These are phyloP conservation scores for Cercospora nicotianae DNA, from an alignment of 2,329 filamentous ascomycete species.

Conservation along the genomic window DNA sequence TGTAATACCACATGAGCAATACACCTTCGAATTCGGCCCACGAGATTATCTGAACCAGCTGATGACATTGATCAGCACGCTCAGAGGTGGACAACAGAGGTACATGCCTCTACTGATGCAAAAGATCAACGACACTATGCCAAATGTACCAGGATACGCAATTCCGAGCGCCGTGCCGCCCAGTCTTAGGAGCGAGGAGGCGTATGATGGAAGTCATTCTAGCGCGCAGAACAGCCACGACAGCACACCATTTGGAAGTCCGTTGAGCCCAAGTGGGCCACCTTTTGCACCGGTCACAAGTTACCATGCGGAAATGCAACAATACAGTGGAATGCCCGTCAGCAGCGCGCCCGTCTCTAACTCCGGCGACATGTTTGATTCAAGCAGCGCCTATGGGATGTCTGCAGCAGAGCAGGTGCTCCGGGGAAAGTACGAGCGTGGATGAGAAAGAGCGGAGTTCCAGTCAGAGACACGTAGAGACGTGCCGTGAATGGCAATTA, in stretches of 20 bases:
- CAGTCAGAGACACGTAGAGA: background rate
- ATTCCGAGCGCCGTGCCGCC: conserved; percentile 31
- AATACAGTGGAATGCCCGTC: background rate
- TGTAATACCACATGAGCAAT: conserved; percentile 56
- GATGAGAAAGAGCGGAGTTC: background rate
- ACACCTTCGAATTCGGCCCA: conserved; percentile 64
- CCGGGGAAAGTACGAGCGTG: conserved; percentile 10
- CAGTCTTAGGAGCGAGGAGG: conserved; percentile 31
- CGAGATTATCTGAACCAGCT: conserved; percentile 72
- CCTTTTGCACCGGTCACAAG: conserved; percentile 10
- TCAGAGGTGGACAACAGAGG: conserved; percentile 73
- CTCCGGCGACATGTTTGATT: conserved; percentile 8
- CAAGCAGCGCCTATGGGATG: conserved; percentile 2
- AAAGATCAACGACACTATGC: conserved; percentile 65
- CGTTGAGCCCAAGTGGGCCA: conserved; percentile 23
- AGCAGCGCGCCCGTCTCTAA: conserved; percentile 7
- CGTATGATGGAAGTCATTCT: conserved; percentile 35
- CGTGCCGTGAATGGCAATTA: background rate
- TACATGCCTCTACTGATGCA: conserved; percentile 74
- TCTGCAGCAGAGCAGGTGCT: conserved; percentile 6
- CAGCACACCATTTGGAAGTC: conserved; percentile 36
- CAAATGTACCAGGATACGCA: conserved; percentile 32
- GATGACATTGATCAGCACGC: conserved; percentile 63
- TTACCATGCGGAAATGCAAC: conserved; percentile 10
- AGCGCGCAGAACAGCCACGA: conserved; percentile 33